phyloP scores from a whole-genome alignment of 2,329 filamentous ascomycete genomes.

The Chrysoporthe puriensis region DNA sequence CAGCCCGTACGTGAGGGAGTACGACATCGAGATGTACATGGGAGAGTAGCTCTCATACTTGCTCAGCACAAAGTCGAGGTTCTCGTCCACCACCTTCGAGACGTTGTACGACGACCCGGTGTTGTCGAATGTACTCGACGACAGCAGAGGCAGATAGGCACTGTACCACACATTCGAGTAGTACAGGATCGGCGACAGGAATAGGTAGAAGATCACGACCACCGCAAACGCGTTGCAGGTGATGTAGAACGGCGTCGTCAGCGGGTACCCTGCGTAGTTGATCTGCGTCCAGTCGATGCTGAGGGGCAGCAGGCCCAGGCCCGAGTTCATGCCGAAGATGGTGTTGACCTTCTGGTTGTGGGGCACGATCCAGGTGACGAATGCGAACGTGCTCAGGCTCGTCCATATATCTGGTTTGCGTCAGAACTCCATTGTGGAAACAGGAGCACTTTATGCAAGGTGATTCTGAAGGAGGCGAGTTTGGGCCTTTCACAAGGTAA shows the following conservation, averaged over 20 bases:
- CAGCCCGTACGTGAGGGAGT: slow-evolving; percentile 41
- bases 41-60: slow-evolving; percentile 42
- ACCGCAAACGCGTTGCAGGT: slow-evolving; percentile 37
- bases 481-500: no score
- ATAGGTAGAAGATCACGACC: slow-evolving; percentile 38
- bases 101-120: slow-evolving; percentile 38
- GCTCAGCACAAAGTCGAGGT: slow-evolving; percentile 35
- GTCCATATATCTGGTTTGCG: slow-evolving; percentile 28
- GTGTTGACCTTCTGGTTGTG: slow-evolving; percentile 32
- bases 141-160: slow-evolving; percentile 39
- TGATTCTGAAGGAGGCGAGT: no score
- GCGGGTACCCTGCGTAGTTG: slow-evolving; percentile 36
- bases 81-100: slow-evolving; percentile 35
- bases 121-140: slow-evolving; percentile 38
- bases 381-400: slow-evolving; percentile 33
- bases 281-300: slow-evolving; percentile 42
- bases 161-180: slow-evolving; percentile 40
- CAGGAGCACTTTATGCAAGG: neutral
- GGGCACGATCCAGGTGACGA: slow-evolving; percentile 32
- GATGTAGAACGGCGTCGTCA: slow-evolving; percentile 39
- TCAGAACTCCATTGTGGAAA: neutral
- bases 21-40: slow-evolving; percentile 42
- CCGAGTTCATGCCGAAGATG: slow-evolving; percentile 31
- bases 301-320: slow-evolving; percentile 35
- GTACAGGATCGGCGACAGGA: slow-evolving; percentile 39